These are phyloP conservation scores for Echeveria elegans DNA, from an alignment of 164 flowering plant genomes.

Conservation along the genomic window DNA sequence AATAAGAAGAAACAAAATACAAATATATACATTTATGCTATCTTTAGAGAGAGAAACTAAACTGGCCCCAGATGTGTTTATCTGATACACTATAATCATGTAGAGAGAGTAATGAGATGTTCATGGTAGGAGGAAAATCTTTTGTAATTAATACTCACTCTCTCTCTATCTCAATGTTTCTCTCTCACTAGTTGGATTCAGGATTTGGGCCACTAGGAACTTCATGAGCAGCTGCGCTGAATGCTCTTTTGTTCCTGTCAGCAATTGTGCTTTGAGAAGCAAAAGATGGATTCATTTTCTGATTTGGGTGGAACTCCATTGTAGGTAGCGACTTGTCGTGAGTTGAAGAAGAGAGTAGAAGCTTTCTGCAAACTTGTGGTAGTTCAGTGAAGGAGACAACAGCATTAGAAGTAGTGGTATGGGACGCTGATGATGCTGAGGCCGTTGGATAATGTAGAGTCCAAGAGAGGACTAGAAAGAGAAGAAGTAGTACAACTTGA, in stretches of 20 bases:
- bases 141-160: too few species aligned
- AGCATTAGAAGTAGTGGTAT: neutral
- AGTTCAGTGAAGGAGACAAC: neutral
- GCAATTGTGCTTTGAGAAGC: neutral
- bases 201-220: constrained; percentile 39
- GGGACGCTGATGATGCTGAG: neutral
- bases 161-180: too few species aligned
- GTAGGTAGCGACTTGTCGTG: neutral
- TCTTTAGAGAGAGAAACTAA: too few species aligned
- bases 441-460: neutral
- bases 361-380: constrained; percentile 7
- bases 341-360: neutral
- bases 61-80: too few species aligned
- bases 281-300: neutral
- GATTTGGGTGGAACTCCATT: neutral
- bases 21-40: too few species aligned
- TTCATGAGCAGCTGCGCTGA: constrained; percentile 19
- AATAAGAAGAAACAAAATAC: too few species aligned
- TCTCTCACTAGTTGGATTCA: constrained; percentile 25
- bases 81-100: too few species aligned
- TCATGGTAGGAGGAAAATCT: too few species aligned
- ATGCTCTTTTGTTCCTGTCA: constrained; percentile 5
- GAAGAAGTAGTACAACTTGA: neutral
- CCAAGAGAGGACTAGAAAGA: neutral
- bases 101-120: too few species aligned